phyloP scores from a whole-genome alignment of 2,329 filamentous ascomycete species.

The Aspergillus fumigatiaffinis region DNA sequence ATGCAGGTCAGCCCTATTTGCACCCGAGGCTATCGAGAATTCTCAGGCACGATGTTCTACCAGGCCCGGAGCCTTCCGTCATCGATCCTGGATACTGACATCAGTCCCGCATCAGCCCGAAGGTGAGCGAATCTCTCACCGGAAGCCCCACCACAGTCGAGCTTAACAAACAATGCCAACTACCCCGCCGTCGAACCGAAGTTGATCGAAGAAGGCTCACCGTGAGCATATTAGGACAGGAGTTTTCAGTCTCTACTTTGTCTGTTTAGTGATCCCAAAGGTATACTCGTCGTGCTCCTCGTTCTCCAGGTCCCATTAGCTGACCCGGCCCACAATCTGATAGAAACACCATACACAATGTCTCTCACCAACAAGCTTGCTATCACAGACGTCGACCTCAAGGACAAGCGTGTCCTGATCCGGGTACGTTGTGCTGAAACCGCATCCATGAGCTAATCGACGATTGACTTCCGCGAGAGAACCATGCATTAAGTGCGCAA shows the following conservation, averaged over 20 bases:
- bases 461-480: not conserved
- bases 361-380: slow-evolving; percentile 98
- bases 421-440: slow-evolving; percentile 60
- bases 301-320: not conserved
- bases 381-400: slow-evolving; percentile 93
- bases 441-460: slow-evolving; percentile 17
- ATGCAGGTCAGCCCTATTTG: slow-evolving; percentile 2
- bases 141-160: slow-evolving; percentile 20
- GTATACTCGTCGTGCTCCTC: not conserved
- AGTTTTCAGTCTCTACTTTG: not conserved
- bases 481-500: slow-evolving; percentile 6
- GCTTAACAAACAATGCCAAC: slow-evolving; percentile 10
- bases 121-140: slow-evolving; percentile 24
- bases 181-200: slow-evolving; percentile 21
- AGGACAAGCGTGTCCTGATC: slow-evolving; percentile 97
- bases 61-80: slow-evolving; percentile 29
- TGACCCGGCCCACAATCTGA: not conserved
- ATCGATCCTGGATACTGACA: slow-evolving; percentile 28
- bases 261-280: not conserved
- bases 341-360: slow-evolving; percentile 53
- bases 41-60: slow-evolving; percentile 12
- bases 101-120: slow-evolving; percentile 43
- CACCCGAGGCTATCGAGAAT: slow-evolving; percentile 23
- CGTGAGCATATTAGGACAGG: slow-evolving; percentile 8
- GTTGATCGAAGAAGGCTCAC: slow-evolving; percentile 17